A percentile compares a stretch with the other conserved stretches of the same genome.
Evolutionary conservation across 176 grass and related monocot species (phyloP).

Genomic region (Microstegium vimineum): DNA sequence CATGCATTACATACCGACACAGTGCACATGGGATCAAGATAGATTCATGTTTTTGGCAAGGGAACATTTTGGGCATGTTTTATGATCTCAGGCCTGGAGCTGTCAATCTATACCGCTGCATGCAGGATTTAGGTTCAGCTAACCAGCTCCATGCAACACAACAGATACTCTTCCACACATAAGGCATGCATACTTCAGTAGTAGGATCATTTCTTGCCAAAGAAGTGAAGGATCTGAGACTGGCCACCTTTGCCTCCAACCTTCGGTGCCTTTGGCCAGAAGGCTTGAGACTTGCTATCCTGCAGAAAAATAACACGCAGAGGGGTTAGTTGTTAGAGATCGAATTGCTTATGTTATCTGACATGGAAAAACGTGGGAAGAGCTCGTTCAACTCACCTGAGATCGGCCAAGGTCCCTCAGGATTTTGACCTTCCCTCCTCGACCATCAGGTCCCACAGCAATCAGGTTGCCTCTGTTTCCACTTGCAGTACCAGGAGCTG

Average conservation of each 20-base stretch:
- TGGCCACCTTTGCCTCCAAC: slow-evolving; percentile 62
- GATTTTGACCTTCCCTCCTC: slow-evolving; percentile 85
- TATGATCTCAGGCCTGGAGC: not conserved
- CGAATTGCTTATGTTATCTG: not conserved
- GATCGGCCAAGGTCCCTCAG: slow-evolving; percentile 51
- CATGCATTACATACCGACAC: not conserved
- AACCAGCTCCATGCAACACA: not conserved
- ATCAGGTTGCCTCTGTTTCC: slow-evolving; percentile 64
- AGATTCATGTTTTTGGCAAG: not conserved
- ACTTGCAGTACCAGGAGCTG: slow-evolving; percentile 15
- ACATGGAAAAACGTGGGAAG: not conserved
- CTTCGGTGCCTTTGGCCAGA: slow-evolving; percentile 49
- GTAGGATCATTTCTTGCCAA: slow-evolving; percentile 55
- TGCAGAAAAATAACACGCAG: slow-evolving; percentile 11
- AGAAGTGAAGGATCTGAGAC: slow-evolving; percentile 76
- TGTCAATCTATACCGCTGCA: not conserved
- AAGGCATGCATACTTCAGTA: not conserved
- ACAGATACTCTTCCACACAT: not conserved
- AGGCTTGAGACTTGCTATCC: slow-evolving; percentile 39
- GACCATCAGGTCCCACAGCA: slow-evolving; percentile 67
- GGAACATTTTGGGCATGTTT: not conserved
- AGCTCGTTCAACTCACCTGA: slow-evolving; percentile 34
- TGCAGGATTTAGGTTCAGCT: slow-evolving; percentile 22
- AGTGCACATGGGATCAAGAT: not conserved
- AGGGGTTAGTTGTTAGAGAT: not conserved